Evolutionary conservation across 805 yeast genomes (phyloP).

Genomic region (Wickerhamiella allomyrinae): DNA sequence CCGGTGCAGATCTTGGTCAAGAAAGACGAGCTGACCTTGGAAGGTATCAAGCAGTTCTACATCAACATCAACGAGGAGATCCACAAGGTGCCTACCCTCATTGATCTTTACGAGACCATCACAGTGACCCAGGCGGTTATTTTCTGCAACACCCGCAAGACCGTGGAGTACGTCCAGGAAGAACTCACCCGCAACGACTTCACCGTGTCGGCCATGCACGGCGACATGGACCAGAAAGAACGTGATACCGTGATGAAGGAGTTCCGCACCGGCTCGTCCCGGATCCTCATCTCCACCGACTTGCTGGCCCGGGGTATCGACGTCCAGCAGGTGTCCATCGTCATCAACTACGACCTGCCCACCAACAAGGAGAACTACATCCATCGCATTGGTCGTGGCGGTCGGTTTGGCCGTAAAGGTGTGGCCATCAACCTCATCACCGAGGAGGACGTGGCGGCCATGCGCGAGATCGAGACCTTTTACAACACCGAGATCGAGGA

Average conservation of each 20-base stretch:
- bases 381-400: conserved; percentile 97
- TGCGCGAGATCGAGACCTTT: conserved; percentile 79
- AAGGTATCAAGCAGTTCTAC: conserved; percentile 88
- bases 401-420: conserved; percentile 98
- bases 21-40: conserved; percentile 88
- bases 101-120: conserved; percentile 88
- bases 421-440: conserved; percentile 92
- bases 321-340: conserved; percentile 93
- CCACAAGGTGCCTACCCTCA: conserved; percentile 86
- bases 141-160: conserved; percentile 89
- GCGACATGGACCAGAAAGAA: conserved; percentile 88
- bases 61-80: conserved; percentile 85
- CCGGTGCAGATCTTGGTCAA: conserved; percentile 90
- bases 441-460: conserved; percentile 51
- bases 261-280: conserved; percentile 85
- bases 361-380: conserved; percentile 83
- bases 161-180: conserved; percentile 79
- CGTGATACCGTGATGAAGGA: conserved; percentile 92
- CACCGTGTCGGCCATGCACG: conserved; percentile 90
- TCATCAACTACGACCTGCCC: conserved; percentile 88
- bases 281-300: conserved; percentile 87
- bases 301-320: conserved; percentile 97
- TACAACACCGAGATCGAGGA: conserved; percentile 83
- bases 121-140: conserved; percentile 96
- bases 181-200: conserved; percentile 65